A percentile compares a stretch with the other conserved stretches of the same genome.
phyloP scores from a whole-genome alignment of 768 basidiomycete genomes.

The Xerocomellus chrysenteron region DNA sequence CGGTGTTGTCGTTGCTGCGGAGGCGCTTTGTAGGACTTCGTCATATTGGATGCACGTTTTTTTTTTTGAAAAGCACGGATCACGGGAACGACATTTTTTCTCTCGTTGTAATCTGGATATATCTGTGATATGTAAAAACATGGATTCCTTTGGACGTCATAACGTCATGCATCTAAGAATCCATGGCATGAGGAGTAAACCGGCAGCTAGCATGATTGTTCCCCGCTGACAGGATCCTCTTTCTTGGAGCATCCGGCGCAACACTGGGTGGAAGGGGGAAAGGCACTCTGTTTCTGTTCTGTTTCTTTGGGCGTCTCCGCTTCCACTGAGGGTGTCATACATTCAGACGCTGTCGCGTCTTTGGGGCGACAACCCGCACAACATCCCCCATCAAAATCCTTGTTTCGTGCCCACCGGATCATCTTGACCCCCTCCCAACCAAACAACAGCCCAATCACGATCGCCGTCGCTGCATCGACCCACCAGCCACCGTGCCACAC shows the following conservation, averaged over 20 bases:
- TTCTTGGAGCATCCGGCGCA: not conserved
- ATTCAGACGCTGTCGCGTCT: not conserved
- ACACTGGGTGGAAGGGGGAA: not conserved
- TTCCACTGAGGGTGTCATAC: not conserved
- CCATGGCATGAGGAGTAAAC: not conserved
- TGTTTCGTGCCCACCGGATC: conserved; percentile 38
- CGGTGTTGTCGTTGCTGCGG: not conserved
- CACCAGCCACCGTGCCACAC: conserved; percentile 48
- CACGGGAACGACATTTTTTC: not conserved
- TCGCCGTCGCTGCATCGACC: conserved; percentile 45
- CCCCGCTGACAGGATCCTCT: not conserved
- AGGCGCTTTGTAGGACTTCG: not conserved
- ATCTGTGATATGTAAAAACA: conserved; percentile 11
- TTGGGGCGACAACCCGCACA: conserved; percentile 20
- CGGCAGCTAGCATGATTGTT: not conserved
- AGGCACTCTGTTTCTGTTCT: not conserved
- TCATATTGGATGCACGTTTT: not conserved
- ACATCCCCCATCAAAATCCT: conserved; percentile 40
- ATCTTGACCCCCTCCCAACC: conserved; percentile 47
- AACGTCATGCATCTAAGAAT: too few relatives aligned
- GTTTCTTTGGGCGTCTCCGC: not conserved
- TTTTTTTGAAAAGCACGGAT: conserved; percentile 2
- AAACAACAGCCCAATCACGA: conserved; percentile 41
- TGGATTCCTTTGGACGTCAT: not conserved
- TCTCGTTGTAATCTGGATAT: conserved; percentile 7